Evolutionary conservation across 169 alveolate genomes (phyloP), one percentile per base, ranked within the genome.

Genomic region (Eimeria maxima): DNA sequence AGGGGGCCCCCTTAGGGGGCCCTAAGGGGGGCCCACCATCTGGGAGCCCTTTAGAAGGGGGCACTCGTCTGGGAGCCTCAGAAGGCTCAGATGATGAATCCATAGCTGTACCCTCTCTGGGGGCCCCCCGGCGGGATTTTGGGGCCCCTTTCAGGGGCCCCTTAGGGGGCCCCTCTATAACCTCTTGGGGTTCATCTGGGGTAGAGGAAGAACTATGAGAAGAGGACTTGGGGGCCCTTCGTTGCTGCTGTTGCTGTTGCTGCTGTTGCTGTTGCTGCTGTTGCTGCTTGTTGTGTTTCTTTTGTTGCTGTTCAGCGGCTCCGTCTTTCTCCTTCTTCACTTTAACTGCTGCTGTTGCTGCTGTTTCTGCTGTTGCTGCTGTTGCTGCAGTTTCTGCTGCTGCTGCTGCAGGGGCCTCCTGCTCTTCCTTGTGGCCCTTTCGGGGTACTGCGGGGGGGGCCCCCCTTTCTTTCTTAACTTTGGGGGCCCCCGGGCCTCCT

Each of bases 71-170:
- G n/a, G n/a, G n/a, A n/a, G n/a, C n/a, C n/a, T n/a, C n/a, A n/a
- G n/a, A n/a, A n/a, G n/a, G n/a, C n/a, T n/a, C n/a, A n/a, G n/a
- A n/a, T n/a, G n/a, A n/a, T n/a, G n/a, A n/a, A n/a, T n/a, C n/a
- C n/a, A n/a, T n/a, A n/a, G n/a, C n/a, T n/a, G n/a, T n/a, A n/a
- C n/a, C n/a, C n/a, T n/a, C 78, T 27, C 38, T 67, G 6, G 16
- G 78, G 78, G 78, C 27, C 78, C 78, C 78, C 78, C 14, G 78
- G 7, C 5, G 78, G n/a, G n/a, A n/a, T n/a, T n/a, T n/a, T n/a
- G 78, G 78, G 78, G 27, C 78, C 78, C 78, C 78, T 27, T 27
- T 50, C 5, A 50, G 57, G 57, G 57, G 57, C 57, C 57, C 57
- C 57, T 50, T 11, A 50, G 57, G 57, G 57, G 57, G 18, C 57